These are phyloP conservation scores for Gracilaria gracilis DNA, from an alignment of 23 red algal genomes.

Conservation along the genomic window DNA sequence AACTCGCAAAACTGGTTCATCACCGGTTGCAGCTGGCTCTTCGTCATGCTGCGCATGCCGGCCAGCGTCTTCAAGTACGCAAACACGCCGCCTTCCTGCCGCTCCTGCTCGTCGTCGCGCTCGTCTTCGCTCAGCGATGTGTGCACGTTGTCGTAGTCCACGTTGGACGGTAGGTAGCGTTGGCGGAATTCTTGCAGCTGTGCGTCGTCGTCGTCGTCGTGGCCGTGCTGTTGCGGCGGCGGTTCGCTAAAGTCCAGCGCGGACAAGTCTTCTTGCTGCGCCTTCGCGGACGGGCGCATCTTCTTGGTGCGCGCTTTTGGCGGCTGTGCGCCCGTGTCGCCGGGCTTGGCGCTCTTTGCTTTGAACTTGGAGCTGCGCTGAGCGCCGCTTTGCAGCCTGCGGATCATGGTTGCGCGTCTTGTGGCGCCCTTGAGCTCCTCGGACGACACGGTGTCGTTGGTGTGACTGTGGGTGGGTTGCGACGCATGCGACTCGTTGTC, in stretches of 20 bases:
- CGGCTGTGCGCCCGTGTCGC: too few relatives aligned
- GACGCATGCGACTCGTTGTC: background rate
- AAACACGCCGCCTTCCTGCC: constrained; percentile 49
- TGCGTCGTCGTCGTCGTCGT: constrained; percentile 21
- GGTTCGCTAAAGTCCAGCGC: constrained; percentile 61
- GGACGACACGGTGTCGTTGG: background rate
- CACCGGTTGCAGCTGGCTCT: constrained; percentile 69
- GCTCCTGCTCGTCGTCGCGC: constrained; percentile 21
- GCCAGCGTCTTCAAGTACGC: constrained; percentile 79
- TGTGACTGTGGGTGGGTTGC: background rate
- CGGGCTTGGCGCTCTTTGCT: background rate
- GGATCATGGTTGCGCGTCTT: background rate
- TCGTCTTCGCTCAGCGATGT: constrained; percentile 11
- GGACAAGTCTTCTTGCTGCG: constrained; percentile 41
- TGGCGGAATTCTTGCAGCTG: background rate
- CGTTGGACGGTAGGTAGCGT: background rate
- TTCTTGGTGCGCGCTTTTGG: too few relatives aligned
- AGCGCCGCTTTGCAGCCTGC: background rate
- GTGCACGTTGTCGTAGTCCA: background rate
- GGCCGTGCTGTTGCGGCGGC: background rate
- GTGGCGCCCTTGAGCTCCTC: background rate
- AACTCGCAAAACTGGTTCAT: constrained; percentile 76
- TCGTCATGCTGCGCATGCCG: constrained; percentile 56
- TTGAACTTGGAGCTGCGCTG: background rate
- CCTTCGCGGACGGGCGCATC: constrained; percentile 2